Conservation (phyloP, 2,329 filamentous ascomycete species). For the Colletotrichum echinochloae region DNA sequence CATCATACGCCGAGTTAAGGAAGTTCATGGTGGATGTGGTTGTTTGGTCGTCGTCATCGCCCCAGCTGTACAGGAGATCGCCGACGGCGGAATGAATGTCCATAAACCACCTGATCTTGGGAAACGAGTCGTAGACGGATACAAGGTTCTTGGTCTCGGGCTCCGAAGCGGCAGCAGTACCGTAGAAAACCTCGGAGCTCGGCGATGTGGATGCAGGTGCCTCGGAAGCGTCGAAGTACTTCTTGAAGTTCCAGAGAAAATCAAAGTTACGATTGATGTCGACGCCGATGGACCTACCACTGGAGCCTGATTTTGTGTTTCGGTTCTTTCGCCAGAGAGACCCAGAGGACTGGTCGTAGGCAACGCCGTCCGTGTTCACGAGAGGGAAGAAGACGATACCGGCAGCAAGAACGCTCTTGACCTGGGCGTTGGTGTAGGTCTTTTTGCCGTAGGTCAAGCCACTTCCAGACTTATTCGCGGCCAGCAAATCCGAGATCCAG, state of each 20-base stretch:
- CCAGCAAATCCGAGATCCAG: constrained; percentile 68
- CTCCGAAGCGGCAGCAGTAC: constrained; percentile 60
- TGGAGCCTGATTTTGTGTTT: constrained; percentile 47
- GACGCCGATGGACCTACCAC: constrained; percentile 53
- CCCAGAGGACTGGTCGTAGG: constrained; percentile 62
- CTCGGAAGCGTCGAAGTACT: constrained; percentile 56
- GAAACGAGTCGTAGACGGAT: constrained; percentile 60
- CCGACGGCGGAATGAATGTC: constrained; percentile 63
- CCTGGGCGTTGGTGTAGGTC: constrained; percentile 63
- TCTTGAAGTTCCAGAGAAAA: constrained; percentile 66
- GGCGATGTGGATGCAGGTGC: constrained; percentile 51
- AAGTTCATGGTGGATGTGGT: constrained; percentile 57
- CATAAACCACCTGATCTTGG: constrained; percentile 62
- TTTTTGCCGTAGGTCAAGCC: constrained; percentile 65
- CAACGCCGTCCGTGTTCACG: constrained; percentile 66
- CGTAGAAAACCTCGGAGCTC: constrained; percentile 57
- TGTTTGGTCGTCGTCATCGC: constrained; percentile 60
- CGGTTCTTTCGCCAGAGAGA: constrained; percentile 69
- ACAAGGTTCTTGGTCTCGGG: constrained; percentile 62
- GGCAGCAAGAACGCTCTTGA: constrained; percentile 61
- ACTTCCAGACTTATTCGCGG: constrained; percentile 60
- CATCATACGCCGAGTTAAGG: constrained; percentile 59
- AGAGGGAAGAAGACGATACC: constrained; percentile 66
- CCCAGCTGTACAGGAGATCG: constrained; percentile 63
- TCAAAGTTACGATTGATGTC: constrained; percentile 70